Percentiles rank a stretch among this genome's conserved stretches.
These are phyloP conservation scores for Dioszegia crocea DNA, from an alignment of 768 basidiomycete genomes.

Conservation along the genomic window DNA sequence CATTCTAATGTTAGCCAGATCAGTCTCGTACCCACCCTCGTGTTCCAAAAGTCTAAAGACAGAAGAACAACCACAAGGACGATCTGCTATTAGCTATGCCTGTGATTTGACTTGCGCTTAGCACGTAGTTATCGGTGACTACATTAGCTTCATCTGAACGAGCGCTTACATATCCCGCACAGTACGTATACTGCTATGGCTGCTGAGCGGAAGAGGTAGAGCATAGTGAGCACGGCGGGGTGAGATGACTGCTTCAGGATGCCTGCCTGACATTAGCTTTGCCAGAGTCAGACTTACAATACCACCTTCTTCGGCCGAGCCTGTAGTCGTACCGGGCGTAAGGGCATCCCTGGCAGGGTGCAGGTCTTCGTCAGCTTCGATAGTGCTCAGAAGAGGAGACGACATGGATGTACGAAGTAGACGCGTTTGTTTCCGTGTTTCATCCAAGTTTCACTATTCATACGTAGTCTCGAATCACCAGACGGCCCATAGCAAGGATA, in stretches of 20 bases:
- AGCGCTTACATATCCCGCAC: conserved; percentile 65
- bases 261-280: conserved; percentile 20
- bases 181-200: conserved; percentile 91
- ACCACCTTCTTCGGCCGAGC: conserved; percentile 71
- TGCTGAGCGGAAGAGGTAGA: conserved; percentile 79
- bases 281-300: conserved; percentile 38
- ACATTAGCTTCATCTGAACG: conserved; percentile 13
- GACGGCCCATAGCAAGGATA: too few species aligned
- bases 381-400: conserved; percentile 60
- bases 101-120: conserved; percentile 65
- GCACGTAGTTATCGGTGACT: conserved; percentile 83
- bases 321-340: neutral
- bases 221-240: conserved; percentile 72
- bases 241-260: conserved; percentile 48
- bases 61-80: conserved; percentile 88
- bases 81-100: conserved; percentile 55
- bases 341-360: too few species aligned
- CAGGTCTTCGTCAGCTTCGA: conserved; percentile 72
- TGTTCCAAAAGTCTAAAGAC: conserved; percentile 99
- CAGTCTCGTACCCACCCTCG: conserved; percentile 59
- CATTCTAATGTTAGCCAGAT: conserved; percentile 60
- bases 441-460: neutral
- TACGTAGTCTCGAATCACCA: too few species aligned
- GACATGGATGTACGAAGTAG: neutral
- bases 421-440: neutral